Evolutionary conservation across 2,329 filamentous ascomycete genomes (phyloP), one percentile per base, ranked within the genome.

Genomic region (Cladosporium halotolerans): DNA sequence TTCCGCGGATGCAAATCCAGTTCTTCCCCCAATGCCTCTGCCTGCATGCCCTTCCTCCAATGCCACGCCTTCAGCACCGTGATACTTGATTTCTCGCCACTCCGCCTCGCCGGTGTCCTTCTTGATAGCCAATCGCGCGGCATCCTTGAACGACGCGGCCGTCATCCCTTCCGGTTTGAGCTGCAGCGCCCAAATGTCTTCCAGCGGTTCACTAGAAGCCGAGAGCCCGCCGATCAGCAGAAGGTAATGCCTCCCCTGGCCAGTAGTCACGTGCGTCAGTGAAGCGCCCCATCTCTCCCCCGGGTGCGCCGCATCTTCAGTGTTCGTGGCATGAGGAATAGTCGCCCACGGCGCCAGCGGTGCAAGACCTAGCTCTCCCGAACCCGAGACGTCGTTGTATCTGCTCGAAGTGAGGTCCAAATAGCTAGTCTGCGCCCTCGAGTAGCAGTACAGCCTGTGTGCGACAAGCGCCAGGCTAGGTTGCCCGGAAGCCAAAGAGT

Each of bases 141-240:
- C 66, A 57, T 81, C 78, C 62, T 81, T 81, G 28, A 74, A 66
- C 10, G 71, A 71, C 7, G 79, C 77, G 0, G 74, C 72, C 10
- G 70, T 76, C 33, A 72, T 68, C 2, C 68, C 68, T 31, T 74
- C 72, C 0, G 77, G 69, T 3, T 75, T 72, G 3, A 81, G 66
- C 60, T 81, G 78, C 53, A 80, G 71, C 1, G 76, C 71, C 77
- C 77, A 81, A 3, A 80, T 70, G 55, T 80, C 78, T 41, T 63
- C 41, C 50, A 60, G 33, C 13, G 47, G 34, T n/a, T 60, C 63
- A 8, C 58, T 62, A 13, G 54, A 51, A 0, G 46, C 47, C 5
- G 45, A 31, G n/a, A 70, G 68, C 6, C 79, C 78, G 11, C 79
- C 74, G 52, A 80, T 64, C 39, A 77, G 75, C 2, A 80, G 64